These are phyloP conservation scores for Aspergillus fumigatiaffinis DNA, from an alignment of 2,329 filamentous ascomycete species.

Conservation along the genomic window DNA sequence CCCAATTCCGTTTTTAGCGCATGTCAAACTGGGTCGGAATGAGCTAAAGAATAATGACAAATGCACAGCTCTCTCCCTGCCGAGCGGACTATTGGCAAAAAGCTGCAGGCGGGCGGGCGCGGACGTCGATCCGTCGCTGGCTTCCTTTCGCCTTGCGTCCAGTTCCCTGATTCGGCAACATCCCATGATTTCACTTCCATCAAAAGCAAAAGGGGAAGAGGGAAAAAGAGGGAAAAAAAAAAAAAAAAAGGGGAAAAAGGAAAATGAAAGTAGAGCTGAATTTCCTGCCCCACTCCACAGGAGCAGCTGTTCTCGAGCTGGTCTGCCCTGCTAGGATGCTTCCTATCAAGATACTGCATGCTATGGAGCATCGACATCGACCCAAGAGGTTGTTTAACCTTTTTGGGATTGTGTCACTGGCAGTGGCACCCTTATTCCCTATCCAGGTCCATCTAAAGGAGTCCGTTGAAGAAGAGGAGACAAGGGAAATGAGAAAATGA, in stretches of 20 bases:
- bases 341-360: background rate
- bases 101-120: conserved; percentile 26
- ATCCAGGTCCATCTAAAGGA: background rate
- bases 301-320: background rate
- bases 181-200: conserved; percentile 4
- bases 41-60: conserved; percentile 8
- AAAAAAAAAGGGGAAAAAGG: background rate
- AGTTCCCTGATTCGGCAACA: conserved; percentile 23
- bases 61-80: conserved; percentile 20
- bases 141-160: conserved; percentile 30
- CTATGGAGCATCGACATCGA: background rate
- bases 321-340: background rate
- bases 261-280: conserved; percentile 1
- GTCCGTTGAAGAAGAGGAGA: conserved; percentile 13
- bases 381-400: conserved; percentile 12
- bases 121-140: conserved; percentile 34
- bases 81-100: conserved; percentile 36
- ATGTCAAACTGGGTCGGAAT: conserved; percentile 27
- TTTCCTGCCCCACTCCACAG: conserved; percentile 2
- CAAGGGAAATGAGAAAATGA: conserved; percentile 6
- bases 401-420: conserved; percentile 24
- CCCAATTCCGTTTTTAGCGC: conserved; percentile 11
- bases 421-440: conserved; percentile 15
- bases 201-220: background rate
- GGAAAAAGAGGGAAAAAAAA: background rate